Base-by-base conservation (phyloP, 2,329 filamentous ascomycete species). In the Lithohypha guttulata region DNA sequence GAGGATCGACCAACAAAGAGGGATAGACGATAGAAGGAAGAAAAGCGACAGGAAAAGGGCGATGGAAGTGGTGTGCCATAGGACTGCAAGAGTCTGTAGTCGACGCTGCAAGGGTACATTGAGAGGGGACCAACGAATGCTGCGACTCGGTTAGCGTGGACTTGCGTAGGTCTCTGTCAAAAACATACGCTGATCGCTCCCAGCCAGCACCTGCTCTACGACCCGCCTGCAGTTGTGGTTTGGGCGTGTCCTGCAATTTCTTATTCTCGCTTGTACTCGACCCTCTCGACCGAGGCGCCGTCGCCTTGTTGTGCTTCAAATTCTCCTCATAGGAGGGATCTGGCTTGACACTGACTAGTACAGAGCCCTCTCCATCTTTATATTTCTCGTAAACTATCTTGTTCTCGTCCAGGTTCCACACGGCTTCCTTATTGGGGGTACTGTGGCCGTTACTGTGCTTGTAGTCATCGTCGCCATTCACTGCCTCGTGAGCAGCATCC, bases 1-100 rank as follows among this genome's bases (percentile, higher is more conserved):
- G 14, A 81, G 59, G 20, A 81, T 62, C 2, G 89, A 89, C 91
- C 91, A 98, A 33, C 80, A 76, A n/a, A 96, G 65, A 1, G 91
- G 91, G 41, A 93, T 87, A 41, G 84, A 81, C 61, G 86, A 93
- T 22, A 87, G 75, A 55, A 93, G 81, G 67, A 93, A 94, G 68
- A 96, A 96, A 42, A 79, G 59, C 4, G 84, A 81, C 4, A 93
- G 70, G 51, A 75, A 71, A 17, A 75, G 62, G n/a, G 75, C 73
- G 45, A 87, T 81, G 40, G 73, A 76, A 49, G 84, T 69, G 45
- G 76, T 83, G 59, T 87, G 82, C 51, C 77, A 71, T 6, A 87
- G 65, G 9, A 87, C 81, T 3, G 89, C 74, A 25, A 86, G 73
- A 3, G 87, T 91, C 60, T 89, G 82, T 32, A 84, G 60, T 18